Percentiles rank a stretch among this genome's conserved stretches.
Conservation (phyloP, 441 rosid species). For the Populus hybrid region DNA sequence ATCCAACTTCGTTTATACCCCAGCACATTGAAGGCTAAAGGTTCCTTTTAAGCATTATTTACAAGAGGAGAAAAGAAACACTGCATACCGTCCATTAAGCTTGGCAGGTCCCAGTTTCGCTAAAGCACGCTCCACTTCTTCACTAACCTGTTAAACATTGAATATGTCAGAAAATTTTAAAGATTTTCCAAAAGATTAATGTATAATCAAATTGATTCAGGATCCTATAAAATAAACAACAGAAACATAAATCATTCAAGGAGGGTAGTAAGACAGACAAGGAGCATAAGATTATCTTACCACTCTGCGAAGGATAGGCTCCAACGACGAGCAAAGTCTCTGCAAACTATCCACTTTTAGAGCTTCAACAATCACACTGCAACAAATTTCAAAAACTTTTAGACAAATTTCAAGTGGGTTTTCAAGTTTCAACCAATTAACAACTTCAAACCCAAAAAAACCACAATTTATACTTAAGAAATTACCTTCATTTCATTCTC, state of each 20-base stretch:
- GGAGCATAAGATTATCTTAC: conserved; percentile 34
- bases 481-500: neutral
- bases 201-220: neutral
- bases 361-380: conserved; percentile 93
- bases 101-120: conserved; percentile 74
- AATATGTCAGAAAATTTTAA: neutral
- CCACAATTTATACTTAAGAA: neutral
- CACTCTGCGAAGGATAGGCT: conserved; percentile 91
- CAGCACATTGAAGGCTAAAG: neutral
- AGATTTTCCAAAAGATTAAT: neutral
- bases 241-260: neutral
- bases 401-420: neutral
- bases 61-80: neutral
- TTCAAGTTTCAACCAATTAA: neutral
- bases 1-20: neutral
- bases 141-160: conserved; percentile 58
- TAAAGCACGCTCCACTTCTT: conserved; percentile 90
- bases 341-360: conserved; percentile 86
- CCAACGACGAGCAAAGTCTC: conserved; percentile 84
- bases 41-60: neutral
- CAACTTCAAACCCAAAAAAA: neutral
- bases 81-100: conserved; percentile 49
- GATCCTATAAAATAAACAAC: neutral
- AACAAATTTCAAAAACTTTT: conserved; percentile 6
- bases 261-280: neutral